These are phyloP conservation scores for Cyclotella atomus DNA, from an alignment of 108 stramenopile genomes.

Conservation along the genomic window DNA sequence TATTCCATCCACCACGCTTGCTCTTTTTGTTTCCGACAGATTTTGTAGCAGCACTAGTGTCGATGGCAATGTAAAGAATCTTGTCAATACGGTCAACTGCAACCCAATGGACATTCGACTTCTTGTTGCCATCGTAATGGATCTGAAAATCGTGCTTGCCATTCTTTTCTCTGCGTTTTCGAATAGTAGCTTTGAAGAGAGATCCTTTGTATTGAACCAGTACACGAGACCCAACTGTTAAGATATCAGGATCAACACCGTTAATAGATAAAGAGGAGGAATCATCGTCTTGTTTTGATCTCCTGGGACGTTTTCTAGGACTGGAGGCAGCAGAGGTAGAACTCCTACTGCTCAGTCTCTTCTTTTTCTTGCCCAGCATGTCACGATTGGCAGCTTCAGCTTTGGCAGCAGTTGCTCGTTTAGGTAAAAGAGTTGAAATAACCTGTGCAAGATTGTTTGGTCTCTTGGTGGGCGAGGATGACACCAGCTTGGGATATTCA, in stretches of 20 bases:
- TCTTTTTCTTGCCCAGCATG: constrained; percentile 39
- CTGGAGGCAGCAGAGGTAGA: constrained; percentile 6
- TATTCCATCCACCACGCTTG: constrained; percentile 18
- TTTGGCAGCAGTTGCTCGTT: constrained; percentile 46
- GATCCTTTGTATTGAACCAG: constrained; percentile 47
- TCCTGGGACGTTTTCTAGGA: constrained; percentile 6
- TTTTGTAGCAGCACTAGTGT: constrained; percentile 14
- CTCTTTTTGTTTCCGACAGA: not conserved
- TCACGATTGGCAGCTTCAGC: constrained; percentile 49
- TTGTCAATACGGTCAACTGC: constrained; percentile 35
- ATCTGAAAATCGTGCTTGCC: constrained; percentile 46
- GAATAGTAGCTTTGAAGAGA: constrained; percentile 52
- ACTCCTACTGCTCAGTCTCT: constrained; percentile 19
- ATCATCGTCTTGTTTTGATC: constrained; percentile 18
- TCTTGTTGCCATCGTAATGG: constrained; percentile 62
- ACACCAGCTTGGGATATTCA: not conserved
- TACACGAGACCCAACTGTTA: constrained; percentile 50
- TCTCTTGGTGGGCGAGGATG: constrained; percentile 2
- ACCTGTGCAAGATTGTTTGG: constrained; percentile 9
- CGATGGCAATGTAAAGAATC: constrained; percentile 32
- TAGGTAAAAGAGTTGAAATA: constrained; percentile 32
- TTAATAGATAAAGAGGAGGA: constrained; percentile 29
- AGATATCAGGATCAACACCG: constrained; percentile 4
- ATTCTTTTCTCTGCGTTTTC: constrained; percentile 44
- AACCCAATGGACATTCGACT: constrained; percentile 55